Evolutionary conservation across 805 yeast genomes (phyloP), one percentile per base, ranked within the genome.

Genomic region (Candida ulmi): DNA sequence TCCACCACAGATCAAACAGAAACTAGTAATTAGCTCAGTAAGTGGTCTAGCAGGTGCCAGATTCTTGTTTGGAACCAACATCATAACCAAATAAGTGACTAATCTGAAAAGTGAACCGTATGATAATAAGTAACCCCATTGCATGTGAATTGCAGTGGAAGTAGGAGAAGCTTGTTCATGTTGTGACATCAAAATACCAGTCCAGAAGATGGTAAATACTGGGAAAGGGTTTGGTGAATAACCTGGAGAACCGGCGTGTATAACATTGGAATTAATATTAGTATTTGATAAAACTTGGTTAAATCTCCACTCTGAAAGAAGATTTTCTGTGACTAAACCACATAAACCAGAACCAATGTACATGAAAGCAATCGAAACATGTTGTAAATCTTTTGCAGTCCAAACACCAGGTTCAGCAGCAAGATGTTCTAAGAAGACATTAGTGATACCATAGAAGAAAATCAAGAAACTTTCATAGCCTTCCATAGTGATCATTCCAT

Each of bases 221-320:
- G 98, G 97, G 75, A 93, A 88, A 26, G 97, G 97, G 58, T 93
- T 93, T 47, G 95, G 90, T 1, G 95, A 82, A 60, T 68, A 85
- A 0, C 95, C 95, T 2, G 90, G 90, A 1, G 82, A 62, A 11
- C 72, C 70, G 4, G 65, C 66, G 37, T 53, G 54, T 17, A 55
- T 57, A 8, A 54, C 61, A 27, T 42, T 39, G 13, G 60, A 37
- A 33, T 50, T 48, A 30, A 56, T 52, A 40, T 51, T 52, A 2
- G 61, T 54, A 40, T 58, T 55, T 8, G 47, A 57, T 25, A 59
- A 32, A 5, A 69, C 71, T 37, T 64, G 67, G 18, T 64, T 65
- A 47, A 47, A 68, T 57, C 85, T 73, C 88, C 90, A 83, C 17
- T 61, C 60, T 11, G 72, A 66, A 43, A 83, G 67, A 47, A 76